Evolutionary conservation across 192 early-diverging fungal species (phyloP).

Genomic region (Podila epicladia): DNA sequence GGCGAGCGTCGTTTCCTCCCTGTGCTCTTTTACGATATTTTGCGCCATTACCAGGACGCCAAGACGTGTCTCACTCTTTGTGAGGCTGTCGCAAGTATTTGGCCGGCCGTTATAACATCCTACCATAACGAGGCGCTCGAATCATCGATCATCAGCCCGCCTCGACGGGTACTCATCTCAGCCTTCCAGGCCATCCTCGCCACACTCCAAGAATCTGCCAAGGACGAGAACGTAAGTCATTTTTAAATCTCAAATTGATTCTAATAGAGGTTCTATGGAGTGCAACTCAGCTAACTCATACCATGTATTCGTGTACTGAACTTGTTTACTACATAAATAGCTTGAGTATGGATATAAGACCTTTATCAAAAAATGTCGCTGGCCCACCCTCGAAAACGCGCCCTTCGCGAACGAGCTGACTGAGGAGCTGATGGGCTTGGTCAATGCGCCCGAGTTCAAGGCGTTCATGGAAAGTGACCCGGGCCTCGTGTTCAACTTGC

Average conservation of each 20-base stretch:
- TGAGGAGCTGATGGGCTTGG: slow-evolving; percentile 11
- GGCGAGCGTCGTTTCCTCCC: neutral
- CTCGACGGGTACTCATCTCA: neutral
- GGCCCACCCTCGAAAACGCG: slow-evolving; percentile 16
- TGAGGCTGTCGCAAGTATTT: slow-evolving; percentile 32
- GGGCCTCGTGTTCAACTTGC: slow-evolving; percentile 10
- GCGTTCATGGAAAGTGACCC: neutral
- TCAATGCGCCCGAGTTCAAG: slow-evolving; percentile 8
- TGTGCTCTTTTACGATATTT: slow-evolving; percentile 25
- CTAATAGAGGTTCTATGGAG: neutral
- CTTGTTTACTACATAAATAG: slow-evolving; percentile 4
- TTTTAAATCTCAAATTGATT: neutral
- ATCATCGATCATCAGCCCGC: neutral
- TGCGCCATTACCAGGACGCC: slow-evolving; percentile 12
- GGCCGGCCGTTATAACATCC: slow-evolving; percentile 14
- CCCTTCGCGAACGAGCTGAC: slow-evolving; percentile 34
- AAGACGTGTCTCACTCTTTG: slow-evolving; percentile 18
- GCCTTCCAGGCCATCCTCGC: slow-evolving; percentile 23
- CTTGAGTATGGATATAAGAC: slow-evolving; percentile 20
- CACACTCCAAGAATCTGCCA: slow-evolving; percentile 10
- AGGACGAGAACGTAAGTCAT: slow-evolving; percentile 2
- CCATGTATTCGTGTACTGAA: neutral
- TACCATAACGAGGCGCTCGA: neutral
- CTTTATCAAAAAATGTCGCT: slow-evolving; percentile 21
- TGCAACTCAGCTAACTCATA: neutral